These are phyloP conservation scores for Castanea sativa DNA, from an alignment of 306 rosid genomes.

Conservation along the genomic window DNA sequence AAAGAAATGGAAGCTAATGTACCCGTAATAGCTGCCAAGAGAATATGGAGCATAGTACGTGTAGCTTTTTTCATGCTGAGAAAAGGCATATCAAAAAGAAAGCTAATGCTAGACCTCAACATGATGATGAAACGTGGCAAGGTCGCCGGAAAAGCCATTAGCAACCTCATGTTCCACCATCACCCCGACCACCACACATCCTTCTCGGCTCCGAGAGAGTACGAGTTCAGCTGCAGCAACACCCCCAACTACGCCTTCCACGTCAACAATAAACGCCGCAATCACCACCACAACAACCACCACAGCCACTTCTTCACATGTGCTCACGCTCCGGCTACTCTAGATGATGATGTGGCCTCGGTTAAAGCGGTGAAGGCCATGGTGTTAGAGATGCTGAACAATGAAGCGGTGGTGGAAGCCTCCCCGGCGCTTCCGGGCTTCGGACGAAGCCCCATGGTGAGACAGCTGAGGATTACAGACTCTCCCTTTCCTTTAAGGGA, in stretches of 20 bases:
- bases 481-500: slow-evolving; percentile 82
- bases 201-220: slow-evolving; percentile 36
- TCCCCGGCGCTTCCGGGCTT: slow-evolving; percentile 63
- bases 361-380: slow-evolving; percentile 43
- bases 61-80: slow-evolving; percentile 63
- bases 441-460: slow-evolving; percentile 52
- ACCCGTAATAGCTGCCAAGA: slow-evolving; percentile 50
- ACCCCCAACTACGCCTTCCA: slow-evolving; percentile 50
- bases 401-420: slow-evolving; percentile 25
- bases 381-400: slow-evolving; percentile 48
- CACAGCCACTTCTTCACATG: slow-evolving; percentile 43
- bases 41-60: slow-evolving; percentile 60
- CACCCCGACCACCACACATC: neutral
- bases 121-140: slow-evolving; percentile 79
- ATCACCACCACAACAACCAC: slow-evolving; percentile 8
- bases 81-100: slow-evolving; percentile 67
- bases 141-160: slow-evolving; percentile 75
- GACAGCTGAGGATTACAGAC: slow-evolving; percentile 85
- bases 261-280: slow-evolving; percentile 43
- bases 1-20: slow-evolving; percentile 47
- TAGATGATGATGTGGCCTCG: slow-evolving; percentile 47
- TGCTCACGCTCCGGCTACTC: slow-evolving; percentile 48
- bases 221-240: slow-evolving; percentile 83
- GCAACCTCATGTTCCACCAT: slow-evolving; percentile 56
- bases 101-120: slow-evolving; percentile 63